Evolutionary conservation across 345 rosid species (phyloP).

Genomic region (Arabis hirsuta): DNA sequence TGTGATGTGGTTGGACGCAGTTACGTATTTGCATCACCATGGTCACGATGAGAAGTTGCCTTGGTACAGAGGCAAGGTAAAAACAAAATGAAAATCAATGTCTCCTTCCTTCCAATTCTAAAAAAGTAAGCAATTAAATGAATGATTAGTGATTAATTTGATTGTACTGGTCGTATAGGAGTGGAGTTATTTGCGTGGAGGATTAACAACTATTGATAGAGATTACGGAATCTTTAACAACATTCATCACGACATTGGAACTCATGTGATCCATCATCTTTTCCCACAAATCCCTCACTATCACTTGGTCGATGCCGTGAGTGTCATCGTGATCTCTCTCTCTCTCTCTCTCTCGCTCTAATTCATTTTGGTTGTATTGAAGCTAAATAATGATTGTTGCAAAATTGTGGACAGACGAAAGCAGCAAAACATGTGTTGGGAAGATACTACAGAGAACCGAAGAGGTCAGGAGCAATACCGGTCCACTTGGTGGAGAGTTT

Average conservation of each 20-base stretch:
- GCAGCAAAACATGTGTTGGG: conserved; percentile 80
- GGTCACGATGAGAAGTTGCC: conserved; percentile 82
- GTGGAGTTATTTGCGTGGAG: conserved; percentile 90
- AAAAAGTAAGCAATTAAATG: too few species aligned
- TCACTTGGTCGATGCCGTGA: conserved; percentile 77
- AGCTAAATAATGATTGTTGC: too few species aligned
- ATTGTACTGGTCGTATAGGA: conserved; percentile 47
- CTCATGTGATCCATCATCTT: conserved; percentile 91
- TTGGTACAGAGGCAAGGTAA: conserved; percentile 90
- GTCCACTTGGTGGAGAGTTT: conserved; percentile 62
- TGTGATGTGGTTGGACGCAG: conserved; percentile 82
- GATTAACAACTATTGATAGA: conserved; percentile 83
- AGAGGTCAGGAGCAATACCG: conserved; percentile 72
- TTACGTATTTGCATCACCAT: conserved; percentile 91
- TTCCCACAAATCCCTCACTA: conserved; percentile 97
- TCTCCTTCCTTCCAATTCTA: too few species aligned
- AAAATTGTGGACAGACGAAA: conserved; percentile 52
- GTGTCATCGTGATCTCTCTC: neutral
- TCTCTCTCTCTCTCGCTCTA: neutral
- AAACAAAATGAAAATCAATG: too few species aligned
- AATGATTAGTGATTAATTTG: neutral
- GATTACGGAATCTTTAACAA: conserved; percentile 81
- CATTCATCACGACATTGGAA: conserved; percentile 91
- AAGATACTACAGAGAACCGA: conserved; percentile 80
- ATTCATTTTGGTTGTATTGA: neutral